Percentiles rank a stretch among this genome's conserved stretches.
phyloP scores from a whole-genome alignment of 345 rosid species.

The Angophora floribunda region DNA sequence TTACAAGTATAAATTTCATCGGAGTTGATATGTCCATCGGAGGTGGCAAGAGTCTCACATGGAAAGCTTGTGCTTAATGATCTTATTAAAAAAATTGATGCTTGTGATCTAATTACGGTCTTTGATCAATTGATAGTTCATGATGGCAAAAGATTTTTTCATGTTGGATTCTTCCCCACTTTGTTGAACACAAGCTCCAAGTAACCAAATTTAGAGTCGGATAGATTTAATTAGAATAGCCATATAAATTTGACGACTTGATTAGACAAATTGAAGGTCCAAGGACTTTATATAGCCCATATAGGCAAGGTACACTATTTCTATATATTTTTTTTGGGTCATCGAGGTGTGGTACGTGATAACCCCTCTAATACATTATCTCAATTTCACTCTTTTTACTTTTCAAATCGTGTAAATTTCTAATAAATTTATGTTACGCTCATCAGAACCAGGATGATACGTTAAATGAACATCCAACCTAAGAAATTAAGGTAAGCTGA shows the following conservation, averaged over 20 bases:
- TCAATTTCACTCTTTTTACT: not conserved
- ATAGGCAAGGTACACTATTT: not conserved
- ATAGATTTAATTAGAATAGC: too few species aligned
- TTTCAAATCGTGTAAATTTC: too few species aligned
- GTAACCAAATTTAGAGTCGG: not conserved
- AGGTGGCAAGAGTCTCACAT: too few species aligned
- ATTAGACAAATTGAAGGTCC: too few species aligned
- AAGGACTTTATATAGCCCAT: not conserved
- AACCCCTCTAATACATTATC: too few species aligned
- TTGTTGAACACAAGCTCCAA: not conserved
- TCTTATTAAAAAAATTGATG: too few species aligned
- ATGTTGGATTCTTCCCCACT: not conserved
- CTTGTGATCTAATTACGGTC: not conserved
- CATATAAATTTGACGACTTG: not conserved
- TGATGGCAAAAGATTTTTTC: not conserved
- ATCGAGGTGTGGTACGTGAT: accelerated
- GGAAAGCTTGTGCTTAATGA: not conserved
- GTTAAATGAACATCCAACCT: too few species aligned
- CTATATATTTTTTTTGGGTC: too few species aligned
- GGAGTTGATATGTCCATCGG: too few species aligned
- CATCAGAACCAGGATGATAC: accelerated
- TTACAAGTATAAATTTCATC: too few species aligned
- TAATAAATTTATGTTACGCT: accelerated
- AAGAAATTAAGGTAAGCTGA: too few species aligned
- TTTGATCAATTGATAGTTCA: not conserved